A percentile compares a stretch with the other conserved stretches of the same genome.
phyloP scores from a whole-genome alignment of 1,139 yeast species.

The Protomyces gravidus region DNA sequence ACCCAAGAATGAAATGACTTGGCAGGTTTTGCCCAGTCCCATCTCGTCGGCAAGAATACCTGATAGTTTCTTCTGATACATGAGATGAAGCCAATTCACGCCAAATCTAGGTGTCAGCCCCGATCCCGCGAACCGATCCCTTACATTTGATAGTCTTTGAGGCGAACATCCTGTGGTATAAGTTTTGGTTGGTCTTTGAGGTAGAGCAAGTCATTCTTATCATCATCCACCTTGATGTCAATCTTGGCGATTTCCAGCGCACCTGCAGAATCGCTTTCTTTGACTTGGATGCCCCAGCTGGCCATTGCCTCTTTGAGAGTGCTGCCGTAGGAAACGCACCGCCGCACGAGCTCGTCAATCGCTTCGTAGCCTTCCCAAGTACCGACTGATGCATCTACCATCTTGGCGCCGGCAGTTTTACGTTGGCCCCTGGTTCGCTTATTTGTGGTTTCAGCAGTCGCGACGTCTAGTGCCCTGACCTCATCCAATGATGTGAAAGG shows the following conservation, averaged over 20 bases:
- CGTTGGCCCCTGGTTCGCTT: slow-evolving; percentile 43
- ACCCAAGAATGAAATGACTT: slow-evolving; percentile 89
- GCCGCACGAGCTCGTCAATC: slow-evolving; percentile 79
- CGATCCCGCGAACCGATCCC: background rate
- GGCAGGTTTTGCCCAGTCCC: slow-evolving; percentile 83
- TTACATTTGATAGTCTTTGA: slow-evolving; percentile 78
- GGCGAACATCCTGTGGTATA: slow-evolving; percentile 57
- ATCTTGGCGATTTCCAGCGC: slow-evolving; percentile 45
- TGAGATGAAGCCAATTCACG: slow-evolving; percentile 79
- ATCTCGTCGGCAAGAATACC: slow-evolving; percentile 90
- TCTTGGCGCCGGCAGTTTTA: slow-evolving; percentile 63
- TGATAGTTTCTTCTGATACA: slow-evolving; percentile 72
- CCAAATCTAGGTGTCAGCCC: slow-evolving; percentile 53
- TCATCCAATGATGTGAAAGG: slow-evolving; percentile 59
- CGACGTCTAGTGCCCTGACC: slow-evolving; percentile 52
- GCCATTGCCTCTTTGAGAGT: slow-evolving; percentile 66
- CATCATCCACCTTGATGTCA: slow-evolving; percentile 31
- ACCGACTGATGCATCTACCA: slow-evolving; percentile 50
- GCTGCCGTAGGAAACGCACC: slow-evolving; percentile 74
- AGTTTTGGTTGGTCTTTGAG: slow-evolving; percentile 67
- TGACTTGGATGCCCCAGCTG: slow-evolving; percentile 77
- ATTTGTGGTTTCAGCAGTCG: slow-evolving; percentile 34
- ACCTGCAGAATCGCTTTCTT: slow-evolving; percentile 53
- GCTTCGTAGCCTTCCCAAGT: slow-evolving; percentile 87
- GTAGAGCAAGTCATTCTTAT: slow-evolving; percentile 46